Percentiles rank a stretch among this genome's conserved stretches.
Evolutionary conservation across 1,139 yeast species (phyloP).

Genomic region (Casaregolazyma suthepensis): DNA sequence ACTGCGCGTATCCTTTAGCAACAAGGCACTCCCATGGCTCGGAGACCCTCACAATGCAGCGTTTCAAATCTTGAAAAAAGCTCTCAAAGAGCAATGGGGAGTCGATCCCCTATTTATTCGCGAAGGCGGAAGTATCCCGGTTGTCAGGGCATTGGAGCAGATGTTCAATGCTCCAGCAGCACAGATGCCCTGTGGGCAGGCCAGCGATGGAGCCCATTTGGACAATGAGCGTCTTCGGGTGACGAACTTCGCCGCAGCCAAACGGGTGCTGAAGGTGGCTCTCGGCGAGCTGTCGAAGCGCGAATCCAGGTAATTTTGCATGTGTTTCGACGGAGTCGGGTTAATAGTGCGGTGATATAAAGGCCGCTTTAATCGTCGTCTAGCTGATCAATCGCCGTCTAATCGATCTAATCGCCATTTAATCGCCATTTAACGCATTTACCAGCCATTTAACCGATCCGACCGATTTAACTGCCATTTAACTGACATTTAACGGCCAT

Average conservation of each 20-base stretch:
- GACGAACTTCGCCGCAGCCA: conserved; percentile 66
- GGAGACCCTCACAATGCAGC: conserved; percentile 77
- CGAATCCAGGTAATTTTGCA: background rate
- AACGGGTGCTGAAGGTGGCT: conserved; percentile 45
- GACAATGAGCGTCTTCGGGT: conserved; percentile 80
- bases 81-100: conserved; percentile 59
- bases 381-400: too few species aligned
- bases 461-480: too few species aligned
- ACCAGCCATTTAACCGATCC: too few species aligned
- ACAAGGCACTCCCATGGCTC: conserved; percentile 94
- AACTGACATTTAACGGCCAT: too few species aligned
- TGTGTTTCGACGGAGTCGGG: background rate
- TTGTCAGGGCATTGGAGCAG: conserved; percentile 78
- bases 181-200: conserved; percentile 94
- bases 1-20: conserved; percentile 53
- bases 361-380: background rate
- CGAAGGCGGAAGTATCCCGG: conserved; percentile 96
- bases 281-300: conserved; percentile 11
- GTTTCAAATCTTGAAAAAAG: conserved; percentile 56
- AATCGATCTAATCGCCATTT: too few species aligned
- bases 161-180: conserved; percentile 83
- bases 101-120: conserved; percentile 76
- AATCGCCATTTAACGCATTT: too few species aligned
- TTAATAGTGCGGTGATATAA: background rate
- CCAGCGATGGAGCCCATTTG: conserved; percentile 90